These are phyloP conservation scores for Colletotrichum tropicale DNA, from an alignment of 2,329 filamentous ascomycete genomes.

Conservation along the genomic window DNA sequence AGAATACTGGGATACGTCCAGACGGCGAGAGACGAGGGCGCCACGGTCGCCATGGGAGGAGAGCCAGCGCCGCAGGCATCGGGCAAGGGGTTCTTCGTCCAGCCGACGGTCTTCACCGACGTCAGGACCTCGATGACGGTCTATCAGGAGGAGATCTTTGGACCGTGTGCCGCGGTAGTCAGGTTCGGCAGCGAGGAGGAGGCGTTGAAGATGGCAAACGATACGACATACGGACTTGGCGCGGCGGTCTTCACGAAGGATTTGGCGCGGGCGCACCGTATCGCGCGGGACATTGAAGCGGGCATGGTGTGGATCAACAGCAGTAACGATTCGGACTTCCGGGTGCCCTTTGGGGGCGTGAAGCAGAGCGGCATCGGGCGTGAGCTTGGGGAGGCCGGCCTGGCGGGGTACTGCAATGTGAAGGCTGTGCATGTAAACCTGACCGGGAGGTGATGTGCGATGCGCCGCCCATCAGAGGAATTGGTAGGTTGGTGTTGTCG, in stretches of 20 bases:
- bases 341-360: constrained; percentile 35
- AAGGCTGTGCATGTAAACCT: constrained; percentile 35
- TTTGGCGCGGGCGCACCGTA: constrained; percentile 42
- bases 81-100: constrained; percentile 40
- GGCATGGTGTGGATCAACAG: constrained; percentile 51
- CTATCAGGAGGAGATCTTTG: constrained; percentile 35
- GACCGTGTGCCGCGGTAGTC: constrained; percentile 29
- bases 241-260: constrained; percentile 62
- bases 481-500: background rate
- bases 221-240: constrained; percentile 60
- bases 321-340: constrained; percentile 34
- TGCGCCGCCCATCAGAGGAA: background rate
- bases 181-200: constrained; percentile 35
- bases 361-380: constrained; percentile 36
- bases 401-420: constrained; percentile 30
- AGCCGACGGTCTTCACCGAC: constrained; percentile 32
- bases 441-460: constrained; percentile 1
- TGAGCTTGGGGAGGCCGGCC: constrained; percentile 32
- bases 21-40: constrained; percentile 65
- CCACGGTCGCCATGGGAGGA: constrained; percentile 50
- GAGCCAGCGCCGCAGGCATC: constrained; percentile 46
- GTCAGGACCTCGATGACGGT: constrained; percentile 28
- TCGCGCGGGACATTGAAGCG: constrained; percentile 56
- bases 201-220: constrained; percentile 34
- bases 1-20: constrained; percentile 70